A percentile compares a stretch with the other conserved stretches of the same genome.
Conservation (phyloP, 1,284 basidiomycete species). For the Moesziomyces sp. region DNA sequence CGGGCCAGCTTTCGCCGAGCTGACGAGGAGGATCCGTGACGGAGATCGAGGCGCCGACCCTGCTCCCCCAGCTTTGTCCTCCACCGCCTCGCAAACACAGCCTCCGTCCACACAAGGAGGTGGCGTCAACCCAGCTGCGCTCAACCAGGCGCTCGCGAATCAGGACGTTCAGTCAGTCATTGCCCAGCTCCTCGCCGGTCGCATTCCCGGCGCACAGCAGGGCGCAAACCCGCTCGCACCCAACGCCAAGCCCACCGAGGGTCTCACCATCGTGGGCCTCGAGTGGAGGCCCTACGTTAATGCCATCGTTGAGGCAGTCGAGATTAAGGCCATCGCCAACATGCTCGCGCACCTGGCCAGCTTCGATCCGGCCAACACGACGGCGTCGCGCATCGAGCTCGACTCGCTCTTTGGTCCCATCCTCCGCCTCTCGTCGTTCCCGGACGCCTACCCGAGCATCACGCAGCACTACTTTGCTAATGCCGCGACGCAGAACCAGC, state of each 20-base stretch:
- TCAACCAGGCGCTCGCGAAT: constrained; percentile 45
- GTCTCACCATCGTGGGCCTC: constrained; percentile 68
- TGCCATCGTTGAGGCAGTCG: constrained; percentile 82
- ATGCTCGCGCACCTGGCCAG: constrained; percentile 76
- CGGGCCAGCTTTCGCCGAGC: constrained; percentile 66
- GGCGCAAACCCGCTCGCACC: constrained; percentile 5
- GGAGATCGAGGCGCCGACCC: constrained; percentile 43
- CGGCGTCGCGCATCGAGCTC: constrained; percentile 69
- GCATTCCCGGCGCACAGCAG: constrained; percentile 31
- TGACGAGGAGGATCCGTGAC: constrained; percentile 56
- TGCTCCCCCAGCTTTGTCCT: constrained; percentile 1
- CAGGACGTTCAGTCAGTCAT: constrained; percentile 59
- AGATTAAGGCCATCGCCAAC: constrained; percentile 83
- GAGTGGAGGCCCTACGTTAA: constrained; percentile 86
- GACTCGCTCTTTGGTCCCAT: constrained; percentile 62
- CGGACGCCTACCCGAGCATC: constrained; percentile 59
- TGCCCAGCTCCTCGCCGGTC: constrained; percentile 52
- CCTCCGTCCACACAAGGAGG: constrained; percentile 4
- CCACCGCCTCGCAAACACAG: constrained; percentile 1
- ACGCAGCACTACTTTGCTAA: constrained; percentile 55
- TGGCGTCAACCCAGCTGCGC: constrained; percentile 31
- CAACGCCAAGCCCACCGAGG: constrained; percentile 37
- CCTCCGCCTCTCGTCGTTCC: constrained; percentile 59
- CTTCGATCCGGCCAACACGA: constrained; percentile 76
- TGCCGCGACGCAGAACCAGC: constrained; percentile 40